Evolutionary conservation across 805 yeast species (phyloP), one percentile per base, ranked within the genome.

Genomic region (Candida vaughaniae): DNA sequence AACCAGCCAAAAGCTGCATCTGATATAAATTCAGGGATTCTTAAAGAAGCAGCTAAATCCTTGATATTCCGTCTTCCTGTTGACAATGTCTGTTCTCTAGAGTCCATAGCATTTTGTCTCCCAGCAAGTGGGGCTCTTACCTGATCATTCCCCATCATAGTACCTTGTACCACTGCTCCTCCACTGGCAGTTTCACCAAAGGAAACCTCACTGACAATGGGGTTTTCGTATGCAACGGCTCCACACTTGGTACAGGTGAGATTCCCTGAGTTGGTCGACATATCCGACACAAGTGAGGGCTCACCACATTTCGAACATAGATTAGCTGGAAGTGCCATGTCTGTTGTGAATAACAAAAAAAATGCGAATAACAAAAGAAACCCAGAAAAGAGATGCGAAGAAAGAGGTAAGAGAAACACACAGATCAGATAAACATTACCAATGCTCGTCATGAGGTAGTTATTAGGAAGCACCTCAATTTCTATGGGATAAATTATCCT

Each of bases 101-200:
- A 81, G 52, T 90, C 96, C 58, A 86, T 64, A 4, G 95, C 78
- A 40, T 73, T 77, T 18, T 83, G 87, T 27, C 86, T 75, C 29
- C 88, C 85, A 36, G 73, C 69, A 46, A 78, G 77, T 7, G 76
- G 66, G 0, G 87, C 93, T 57, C 86, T 76, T 1, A 80, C 63
- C 62, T 90, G 96, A 52, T 87, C 96, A 0, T 88, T 84, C 29
- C 88, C 87, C 23, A 93, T 83, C 71, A 87, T 90, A 32, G 95
- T 79, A 54, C 99, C 99, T 48, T 91, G 95, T 1, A 93, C 96
- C 34, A 85, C 79, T 23, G 99, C 96, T 10, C 96, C 97, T 49
- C 99, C 99, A 17, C 83, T 74, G 14, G 95, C 74, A 2, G 90
- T 75, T 54, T 95, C 99, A 29, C 95, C 93, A 64, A 90, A 93